Percentiles rank a stretch among this genome's conserved stretches.
phyloP scores from a whole-genome alignment of 208 protist species.

The Leishmania arabica region DNA sequence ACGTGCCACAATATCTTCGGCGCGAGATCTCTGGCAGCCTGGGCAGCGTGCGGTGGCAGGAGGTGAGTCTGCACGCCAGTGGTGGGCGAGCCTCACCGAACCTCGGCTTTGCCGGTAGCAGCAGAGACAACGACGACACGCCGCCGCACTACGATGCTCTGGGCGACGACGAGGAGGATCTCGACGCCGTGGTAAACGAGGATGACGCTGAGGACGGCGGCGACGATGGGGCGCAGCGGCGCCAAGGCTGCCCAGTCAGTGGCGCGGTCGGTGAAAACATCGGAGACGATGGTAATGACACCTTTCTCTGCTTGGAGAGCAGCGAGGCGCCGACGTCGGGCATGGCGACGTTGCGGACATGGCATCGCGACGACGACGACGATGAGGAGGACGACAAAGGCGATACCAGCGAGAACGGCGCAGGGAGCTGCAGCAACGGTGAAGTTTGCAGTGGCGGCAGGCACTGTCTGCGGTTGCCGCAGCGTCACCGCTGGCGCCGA shows the following conservation, averaged over 20 bases:
- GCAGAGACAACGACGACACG: neutral
- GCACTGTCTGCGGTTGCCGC: neutral
- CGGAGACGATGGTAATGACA: neutral
- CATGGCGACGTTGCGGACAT: neutral
- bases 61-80: slow-evolving; percentile 20
- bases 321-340: slow-evolving; percentile 3
- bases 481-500: neutral
- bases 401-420: slow-evolving; percentile 2
- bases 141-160: neutral
- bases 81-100: neutral
- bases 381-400: slow-evolving; percentile 5
- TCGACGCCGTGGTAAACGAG: neutral
- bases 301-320: neutral
- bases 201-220: neutral
- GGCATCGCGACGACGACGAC: neutral
- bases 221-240: neutral
- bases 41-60: slow-evolving; percentile 15
- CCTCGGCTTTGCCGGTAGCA: neutral
- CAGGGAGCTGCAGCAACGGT: neutral
- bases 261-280: neutral
- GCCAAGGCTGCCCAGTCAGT: too few species aligned
- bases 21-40: neutral
- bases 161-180: neutral
- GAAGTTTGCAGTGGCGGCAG: neutral
- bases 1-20: neutral